Percentiles rank a stretch among this genome's conserved stretches.
Evolutionary conservation across 106 monocot species (phyloP).

Genomic region (Iris macrosiphon): DNA sequence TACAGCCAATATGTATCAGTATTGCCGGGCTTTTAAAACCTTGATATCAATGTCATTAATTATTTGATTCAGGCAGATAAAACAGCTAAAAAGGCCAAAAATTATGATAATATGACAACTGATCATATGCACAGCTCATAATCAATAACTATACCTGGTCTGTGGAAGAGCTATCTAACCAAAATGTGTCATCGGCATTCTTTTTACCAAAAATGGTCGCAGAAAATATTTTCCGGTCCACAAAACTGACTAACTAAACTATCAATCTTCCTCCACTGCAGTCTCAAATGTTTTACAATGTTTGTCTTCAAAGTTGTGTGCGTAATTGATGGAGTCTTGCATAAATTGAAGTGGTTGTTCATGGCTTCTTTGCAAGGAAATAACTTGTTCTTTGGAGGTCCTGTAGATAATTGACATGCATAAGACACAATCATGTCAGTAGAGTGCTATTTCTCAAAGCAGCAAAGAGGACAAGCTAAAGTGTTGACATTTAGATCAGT

Average conservation of each 20-base stretch:
- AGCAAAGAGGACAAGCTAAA: not conserved
- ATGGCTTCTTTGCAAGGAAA: conserved; percentile 4
- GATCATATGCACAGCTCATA: no score
- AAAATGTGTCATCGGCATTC: conserved; percentile 78
- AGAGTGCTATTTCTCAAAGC: conserved; percentile 5
- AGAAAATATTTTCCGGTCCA: conserved; percentile 67
- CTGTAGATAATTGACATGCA: conserved; percentile 20
- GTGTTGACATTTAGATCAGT: no score
- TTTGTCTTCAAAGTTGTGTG: conserved; percentile 7
- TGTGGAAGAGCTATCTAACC: conserved; percentile 94
- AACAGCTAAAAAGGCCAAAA: no score
- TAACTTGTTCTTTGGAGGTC: conserved; percentile 7
- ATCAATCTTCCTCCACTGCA: conserved; percentile 79
- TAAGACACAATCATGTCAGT: conserved; percentile 24
- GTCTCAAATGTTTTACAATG: conserved; percentile 47
- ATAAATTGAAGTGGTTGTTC: conserved; percentile 6
- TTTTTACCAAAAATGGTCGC: conserved; percentile 60
- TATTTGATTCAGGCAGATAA: no score
- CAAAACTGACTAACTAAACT: conserved; percentile 51
- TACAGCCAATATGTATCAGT: no score
- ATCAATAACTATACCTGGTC: no score
- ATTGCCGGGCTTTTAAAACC: no score
- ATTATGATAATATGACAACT: no score
- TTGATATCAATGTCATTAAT: no score
- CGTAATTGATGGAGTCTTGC: not conserved